Percentiles rank a stretch among this genome's conserved stretches.
phyloP scores from a whole-genome alignment of 768 basidiomycete species.

The Phylloporus sp. region DNA sequence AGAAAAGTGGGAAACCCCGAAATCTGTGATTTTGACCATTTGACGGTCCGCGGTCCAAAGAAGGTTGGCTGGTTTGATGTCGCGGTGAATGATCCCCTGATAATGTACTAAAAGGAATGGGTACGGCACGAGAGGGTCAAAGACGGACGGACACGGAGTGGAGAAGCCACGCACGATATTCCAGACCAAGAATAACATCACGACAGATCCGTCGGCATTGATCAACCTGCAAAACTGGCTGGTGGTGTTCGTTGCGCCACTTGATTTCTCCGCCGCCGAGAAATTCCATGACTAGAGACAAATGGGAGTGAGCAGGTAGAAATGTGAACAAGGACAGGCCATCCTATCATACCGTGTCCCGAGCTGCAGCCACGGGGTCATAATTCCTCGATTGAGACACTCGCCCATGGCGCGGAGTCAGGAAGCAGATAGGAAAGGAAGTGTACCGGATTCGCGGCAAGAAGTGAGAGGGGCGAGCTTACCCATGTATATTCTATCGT shows the following conservation, averaged over 20 bases:
- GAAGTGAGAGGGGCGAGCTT: conserved; percentile 32
- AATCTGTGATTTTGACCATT: conserved; percentile 95
- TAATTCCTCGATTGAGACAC: conserved; percentile 28
- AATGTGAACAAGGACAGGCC: conserved; percentile 3
- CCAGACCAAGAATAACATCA: conserved; percentile 90
- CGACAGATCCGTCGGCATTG: conserved; percentile 86
- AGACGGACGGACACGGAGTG: conserved; percentile 1
- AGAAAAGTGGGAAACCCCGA: conserved; percentile 96
- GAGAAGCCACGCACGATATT: conserved; percentile 70
- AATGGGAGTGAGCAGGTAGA: conserved; percentile 18
- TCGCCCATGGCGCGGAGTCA: conserved; percentile 25
- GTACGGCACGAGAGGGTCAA: conserved; percentile 1
- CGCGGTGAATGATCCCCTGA: conserved; percentile 98
- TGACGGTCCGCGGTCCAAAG: conserved; percentile 83
- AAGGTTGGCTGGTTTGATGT: conserved; percentile 98
- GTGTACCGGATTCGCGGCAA: conserved; percentile 11
- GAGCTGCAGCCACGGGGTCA: conserved; percentile 30
- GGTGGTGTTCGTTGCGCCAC: conserved; percentile 63
- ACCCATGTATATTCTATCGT: conserved; percentile 93
- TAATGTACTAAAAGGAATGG: conserved; percentile 72
- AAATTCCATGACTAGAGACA: conserved; percentile 82
- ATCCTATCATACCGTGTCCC: conserved; percentile 30
- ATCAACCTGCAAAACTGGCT: conserved; percentile 75
- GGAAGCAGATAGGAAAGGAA: conserved; percentile 21
- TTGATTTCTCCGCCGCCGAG: conserved; percentile 92